Evolutionary conservation across 345 rosid genomes (phyloP), one percentile per base, ranked within the genome.

Genomic region (Hirschfeldia incana): DNA sequence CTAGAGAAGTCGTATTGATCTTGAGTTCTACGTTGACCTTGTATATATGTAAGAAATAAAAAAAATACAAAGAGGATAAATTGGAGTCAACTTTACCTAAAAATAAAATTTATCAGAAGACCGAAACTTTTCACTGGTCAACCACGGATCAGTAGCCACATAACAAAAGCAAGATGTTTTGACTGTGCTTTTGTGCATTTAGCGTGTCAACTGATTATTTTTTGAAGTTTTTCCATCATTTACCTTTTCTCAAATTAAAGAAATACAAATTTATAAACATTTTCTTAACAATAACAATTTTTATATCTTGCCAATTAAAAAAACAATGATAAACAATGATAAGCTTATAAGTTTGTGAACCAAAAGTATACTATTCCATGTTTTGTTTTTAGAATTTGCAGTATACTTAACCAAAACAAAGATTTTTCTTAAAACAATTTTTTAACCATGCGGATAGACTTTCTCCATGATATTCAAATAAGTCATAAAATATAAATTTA

Each of bases 21-120:
- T 80, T 80, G 80, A 80, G 83, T 75, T 75, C 63, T 59, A 63
- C 76, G 83, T 70, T 80, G 83, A 80, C 83, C 65, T 65, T 17
- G 27, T 13, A n/a, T 51, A 51, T n/a, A 30, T 70, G 33, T 65
- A 10, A 64, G 28, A 63, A 61, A 53, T 15, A 28, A 8, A 67
- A 57, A 64, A 42, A 63, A 60, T 1, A 44, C 0, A 33, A 58
- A 69, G 10, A 37, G 6, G 57, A 74, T 26, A 5, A 27, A 17
- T 4, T 9, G 9, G 73, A 73, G 83, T 80, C 83, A 80, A 80
- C 69, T 80, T 65, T 42, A 75, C 66, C 76, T 39, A 80, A 53
- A 30, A n/a, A 16, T 65, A 39, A 76, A 65, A 29, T 27, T 70
- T 57, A 30, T 17, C 34, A 65, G 76, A 12, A 73, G 44, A 73